phyloP scores from a whole-genome alignment of 495 filamentous ascomycete genomes.

The Tuber indicum region DNA sequence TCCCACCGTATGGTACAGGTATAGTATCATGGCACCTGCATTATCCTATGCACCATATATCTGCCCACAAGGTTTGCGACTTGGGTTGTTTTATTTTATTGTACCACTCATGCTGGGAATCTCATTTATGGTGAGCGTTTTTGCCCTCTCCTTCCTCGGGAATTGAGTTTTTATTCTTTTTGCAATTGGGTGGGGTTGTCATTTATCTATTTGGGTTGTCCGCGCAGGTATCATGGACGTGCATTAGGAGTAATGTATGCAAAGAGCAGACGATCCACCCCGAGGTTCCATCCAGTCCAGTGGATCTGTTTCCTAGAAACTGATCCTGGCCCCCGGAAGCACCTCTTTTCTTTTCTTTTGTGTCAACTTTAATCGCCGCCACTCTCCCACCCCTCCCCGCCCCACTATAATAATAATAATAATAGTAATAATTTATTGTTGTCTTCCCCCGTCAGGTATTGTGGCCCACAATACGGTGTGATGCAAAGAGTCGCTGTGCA shows the following conservation, averaged over 20 bases:
- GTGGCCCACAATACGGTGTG: background rate
- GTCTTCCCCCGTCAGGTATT: background rate
- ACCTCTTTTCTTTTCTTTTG: slow-evolving; percentile 12
- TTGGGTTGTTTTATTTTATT: background rate
- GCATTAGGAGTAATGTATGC: background rate
- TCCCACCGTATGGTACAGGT: background rate
- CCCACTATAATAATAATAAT: background rate
- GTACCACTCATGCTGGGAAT: background rate
- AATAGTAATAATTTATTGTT: background rate
- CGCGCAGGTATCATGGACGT: background rate
- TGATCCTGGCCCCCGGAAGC: slow-evolving; percentile 29
- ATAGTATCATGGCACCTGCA: no score
- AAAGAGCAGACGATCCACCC: background rate
- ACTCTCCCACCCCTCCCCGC: background rate
- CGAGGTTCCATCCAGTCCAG: background rate
- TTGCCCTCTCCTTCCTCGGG: background rate
- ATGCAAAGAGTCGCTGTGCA: slow-evolving; percentile 3
- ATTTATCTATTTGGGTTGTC: background rate
- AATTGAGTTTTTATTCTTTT: background rate
- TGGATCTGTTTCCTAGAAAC: background rate
- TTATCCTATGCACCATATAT: background rate
- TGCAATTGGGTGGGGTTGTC: background rate
- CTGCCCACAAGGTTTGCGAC: background rate
- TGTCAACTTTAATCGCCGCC: slow-evolving; percentile 28
- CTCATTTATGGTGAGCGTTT: background rate